Percentiles rank a stretch among this genome's conserved stretches.
phyloP scores from a whole-genome alignment of 148 eudicot species.

The Cornus suecica region DNA sequence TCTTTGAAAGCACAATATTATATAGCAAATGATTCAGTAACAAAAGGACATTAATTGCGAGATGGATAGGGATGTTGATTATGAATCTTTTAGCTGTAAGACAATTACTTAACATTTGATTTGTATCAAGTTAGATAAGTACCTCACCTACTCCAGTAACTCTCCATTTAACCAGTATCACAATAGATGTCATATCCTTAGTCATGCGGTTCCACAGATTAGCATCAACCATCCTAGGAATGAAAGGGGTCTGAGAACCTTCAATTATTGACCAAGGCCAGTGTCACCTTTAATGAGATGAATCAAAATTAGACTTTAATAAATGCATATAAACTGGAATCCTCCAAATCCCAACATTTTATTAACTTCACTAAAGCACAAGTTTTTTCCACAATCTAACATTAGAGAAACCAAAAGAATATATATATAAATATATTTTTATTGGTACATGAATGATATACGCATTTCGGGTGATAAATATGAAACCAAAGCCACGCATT shows the following conservation, averaged over 20 bases:
- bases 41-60: too few species aligned
- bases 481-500: slow-evolving; percentile 2
- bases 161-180: too few species aligned
- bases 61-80: too few species aligned
- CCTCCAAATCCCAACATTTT: neutral
- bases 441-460: neutral
- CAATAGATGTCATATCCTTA: neutral
- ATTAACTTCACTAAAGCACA: neutral
- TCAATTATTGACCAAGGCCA: too few species aligned
- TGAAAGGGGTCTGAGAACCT: neutral
- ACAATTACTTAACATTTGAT: neutral
- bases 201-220: neutral
- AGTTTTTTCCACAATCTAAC: neutral
- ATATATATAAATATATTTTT: too few species aligned
- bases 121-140: too few species aligned
- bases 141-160: too few species aligned
- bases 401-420: neutral
- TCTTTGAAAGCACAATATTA: too few species aligned
- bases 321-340: neutral
- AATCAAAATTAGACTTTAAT: neutral
- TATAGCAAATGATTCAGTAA: too few species aligned
- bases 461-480: neutral
- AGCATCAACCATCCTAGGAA: neutral
- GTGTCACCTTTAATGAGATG: too few species aligned
- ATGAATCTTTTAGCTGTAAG: neutral